A percentile compares a stretch with the other conserved stretches of the same genome.
These are phyloP conservation scores for Penicillium manginii DNA, from an alignment of 495 filamentous ascomycete species.

Conservation along the genomic window DNA sequence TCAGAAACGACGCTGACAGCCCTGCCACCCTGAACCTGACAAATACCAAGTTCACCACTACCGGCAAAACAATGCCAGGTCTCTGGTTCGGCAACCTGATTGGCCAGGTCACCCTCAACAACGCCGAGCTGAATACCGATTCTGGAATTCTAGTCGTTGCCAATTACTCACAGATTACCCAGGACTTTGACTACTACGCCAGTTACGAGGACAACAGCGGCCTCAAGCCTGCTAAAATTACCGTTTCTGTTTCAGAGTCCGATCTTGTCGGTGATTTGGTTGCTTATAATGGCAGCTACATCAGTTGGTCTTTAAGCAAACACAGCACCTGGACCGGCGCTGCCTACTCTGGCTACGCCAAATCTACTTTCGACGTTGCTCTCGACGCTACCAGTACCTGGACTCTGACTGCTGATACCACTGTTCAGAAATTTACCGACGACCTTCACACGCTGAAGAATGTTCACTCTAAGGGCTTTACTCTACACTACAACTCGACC, in stretches of 20 bases:
- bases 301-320: conserved; percentile 13
- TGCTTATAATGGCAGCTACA: conserved; percentile 19
- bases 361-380: conserved; percentile 12
- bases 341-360: conserved; percentile 20
- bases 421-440: conserved; percentile 21
- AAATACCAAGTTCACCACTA: conserved; percentile 20
- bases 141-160: conserved; percentile 19
- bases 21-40: conserved; percentile 10
- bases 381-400: conserved; percentile 23
- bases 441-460: conserved; percentile 10
- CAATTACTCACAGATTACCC: conserved; percentile 22
- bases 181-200: conserved; percentile 24
- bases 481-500: conserved; percentile 17
- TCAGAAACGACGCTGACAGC: conserved; percentile 2
- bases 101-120: conserved; percentile 9
- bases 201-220: conserved; percentile 17
- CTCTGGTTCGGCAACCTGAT: conserved; percentile 23
- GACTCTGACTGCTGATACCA: conserved; percentile 20
- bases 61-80: conserved; percentile 12
- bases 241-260: conserved; percentile 10
- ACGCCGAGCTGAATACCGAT: conserved; percentile 9
- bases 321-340: conserved; percentile 18
- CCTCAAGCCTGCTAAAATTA: conserved; percentile 14
- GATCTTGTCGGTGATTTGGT: conserved; percentile 19
- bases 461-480: conserved; percentile 14